Conservation (phyloP, 2,329 filamentous ascomycete genomes). For the Penicillium crustosum region DNA sequence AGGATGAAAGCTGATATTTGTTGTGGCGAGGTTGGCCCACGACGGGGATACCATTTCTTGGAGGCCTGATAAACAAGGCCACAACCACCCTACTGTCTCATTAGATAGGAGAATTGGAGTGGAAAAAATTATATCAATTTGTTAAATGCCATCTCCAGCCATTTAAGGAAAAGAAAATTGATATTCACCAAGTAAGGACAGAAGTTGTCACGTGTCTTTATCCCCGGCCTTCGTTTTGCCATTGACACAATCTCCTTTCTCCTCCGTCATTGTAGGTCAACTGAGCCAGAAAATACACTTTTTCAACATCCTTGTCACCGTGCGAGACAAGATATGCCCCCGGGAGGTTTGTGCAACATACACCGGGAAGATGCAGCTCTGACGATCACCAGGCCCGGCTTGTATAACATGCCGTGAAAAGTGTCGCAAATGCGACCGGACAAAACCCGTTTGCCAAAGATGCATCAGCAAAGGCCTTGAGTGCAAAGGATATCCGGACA, state of each 20-base stretch:
- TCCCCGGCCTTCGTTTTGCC: not conserved
- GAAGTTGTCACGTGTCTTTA: not conserved
- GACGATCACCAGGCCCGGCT: conserved; percentile 27
- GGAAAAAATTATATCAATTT: too few relatives aligned
- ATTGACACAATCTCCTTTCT: not conserved
- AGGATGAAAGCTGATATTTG: not conserved
- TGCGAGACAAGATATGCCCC: not conserved
- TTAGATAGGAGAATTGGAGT: not conserved
- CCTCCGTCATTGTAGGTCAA: not conserved
- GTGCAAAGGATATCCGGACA: conserved; percentile 35
- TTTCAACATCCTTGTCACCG: not conserved
- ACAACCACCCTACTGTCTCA: not conserved
- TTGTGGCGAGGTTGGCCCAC: not conserved
- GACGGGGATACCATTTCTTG: too few relatives aligned
- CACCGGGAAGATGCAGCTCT: not conserved
- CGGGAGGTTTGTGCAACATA: not conserved
- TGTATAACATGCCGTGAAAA: conserved; percentile 38
- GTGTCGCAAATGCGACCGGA: conserved; percentile 34
- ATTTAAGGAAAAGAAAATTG: not conserved
- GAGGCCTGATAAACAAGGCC: too few relatives aligned
- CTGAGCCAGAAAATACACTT: not conserved
- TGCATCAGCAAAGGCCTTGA: conserved; percentile 33
- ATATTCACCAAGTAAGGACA: too few relatives aligned
- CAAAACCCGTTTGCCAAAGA: conserved; percentile 31
- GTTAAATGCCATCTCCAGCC: not conserved